Evolutionary conservation across 805 yeast genomes (phyloP).

Genomic region (Novakomyces olei): DNA sequence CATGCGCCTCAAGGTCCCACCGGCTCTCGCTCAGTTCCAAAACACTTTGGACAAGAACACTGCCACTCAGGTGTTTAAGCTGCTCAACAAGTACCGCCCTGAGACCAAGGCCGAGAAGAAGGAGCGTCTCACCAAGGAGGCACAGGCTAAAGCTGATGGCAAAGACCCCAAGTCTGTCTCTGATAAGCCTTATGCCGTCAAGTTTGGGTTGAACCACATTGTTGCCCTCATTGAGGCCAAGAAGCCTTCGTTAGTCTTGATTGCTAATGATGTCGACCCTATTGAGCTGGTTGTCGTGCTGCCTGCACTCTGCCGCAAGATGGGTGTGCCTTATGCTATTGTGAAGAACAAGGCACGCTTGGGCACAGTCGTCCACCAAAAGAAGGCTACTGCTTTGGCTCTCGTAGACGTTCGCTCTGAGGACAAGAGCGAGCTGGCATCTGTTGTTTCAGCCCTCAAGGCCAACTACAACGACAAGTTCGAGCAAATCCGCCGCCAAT

Average conservation of each 20-base stretch:
- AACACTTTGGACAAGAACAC: slow-evolving; percentile 95
- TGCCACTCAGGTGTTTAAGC: slow-evolving; percentile 89
- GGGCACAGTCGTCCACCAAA: slow-evolving; percentile 92
- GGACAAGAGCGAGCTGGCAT: slow-evolving; percentile 87
- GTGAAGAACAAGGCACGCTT: slow-evolving; percentile 97
- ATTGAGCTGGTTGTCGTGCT: slow-evolving; percentile 90
- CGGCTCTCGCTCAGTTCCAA: slow-evolving; percentile 92
- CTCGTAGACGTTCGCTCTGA: slow-evolving; percentile 84
- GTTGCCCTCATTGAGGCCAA: slow-evolving; percentile 93
- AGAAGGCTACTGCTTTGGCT: slow-evolving; percentile 94
- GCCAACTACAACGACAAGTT: slow-evolving; percentile 82
- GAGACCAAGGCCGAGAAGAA: slow-evolving; percentile 94
- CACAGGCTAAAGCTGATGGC: slow-evolving; percentile 97
- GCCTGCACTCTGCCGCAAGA: slow-evolving; percentile 97
- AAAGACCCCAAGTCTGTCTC: slow-evolving; percentile 92
- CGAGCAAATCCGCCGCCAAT: slow-evolving; percentile 92
- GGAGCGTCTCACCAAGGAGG: slow-evolving; percentile 96
- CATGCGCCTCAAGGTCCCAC: slow-evolving; percentile 96
- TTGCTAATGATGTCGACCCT: slow-evolving; percentile 98
- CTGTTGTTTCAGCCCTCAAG: slow-evolving; percentile 77
- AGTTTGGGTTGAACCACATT: slow-evolving; percentile 98
- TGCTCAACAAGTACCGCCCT: slow-evolving; percentile 97
- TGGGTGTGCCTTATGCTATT: slow-evolving; percentile 98
- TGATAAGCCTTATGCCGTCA: slow-evolving; percentile 88
- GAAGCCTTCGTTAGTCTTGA: slow-evolving; percentile 91